Evolutionary conservation across 192 early-diverging fungal species (phyloP).

Genomic region (Spizellomyces punctatus): DNA sequence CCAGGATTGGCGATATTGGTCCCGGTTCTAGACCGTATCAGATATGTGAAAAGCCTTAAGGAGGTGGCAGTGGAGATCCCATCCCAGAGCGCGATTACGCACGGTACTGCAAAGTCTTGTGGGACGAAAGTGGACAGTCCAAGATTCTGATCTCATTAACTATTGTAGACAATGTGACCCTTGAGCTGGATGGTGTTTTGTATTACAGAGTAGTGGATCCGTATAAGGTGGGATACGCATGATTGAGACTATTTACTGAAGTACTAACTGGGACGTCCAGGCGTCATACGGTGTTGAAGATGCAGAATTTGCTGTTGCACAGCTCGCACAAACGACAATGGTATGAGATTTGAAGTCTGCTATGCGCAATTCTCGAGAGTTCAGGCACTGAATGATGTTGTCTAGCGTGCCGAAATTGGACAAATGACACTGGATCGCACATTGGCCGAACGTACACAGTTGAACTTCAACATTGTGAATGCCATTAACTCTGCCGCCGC

Average conservation of each 20-base stretch:
- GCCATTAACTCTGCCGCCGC: conserved; percentile 91
- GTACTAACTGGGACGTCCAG: conserved; percentile 38
- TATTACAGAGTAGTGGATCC: conserved; percentile 94
- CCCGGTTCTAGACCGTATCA: conserved; percentile 85
- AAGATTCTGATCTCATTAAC: background rate
- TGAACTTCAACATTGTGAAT: conserved; percentile 93
- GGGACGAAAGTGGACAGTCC: background rate
- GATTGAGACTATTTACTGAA: background rate
- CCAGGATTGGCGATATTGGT: conserved; percentile 90
- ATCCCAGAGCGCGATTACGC: conserved; percentile 78
- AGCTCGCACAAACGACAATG: conserved; percentile 99
- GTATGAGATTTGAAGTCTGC: conserved; percentile 2
- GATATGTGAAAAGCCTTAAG: conserved; percentile 93
- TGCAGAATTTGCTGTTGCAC: conserved; percentile 91
- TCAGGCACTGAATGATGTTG: background rate
- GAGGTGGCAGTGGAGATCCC: conserved; percentile 93
- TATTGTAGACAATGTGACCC: conserved; percentile 84
- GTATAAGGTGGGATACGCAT: conserved; percentile 50
- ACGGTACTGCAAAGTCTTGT: conserved; percentile 47
- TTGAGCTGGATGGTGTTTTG: conserved; percentile 94
- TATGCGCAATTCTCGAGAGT: background rate
- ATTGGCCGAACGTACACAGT: conserved; percentile 86
- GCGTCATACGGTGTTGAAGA: conserved; percentile 93
- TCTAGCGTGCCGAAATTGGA: conserved; percentile 89
- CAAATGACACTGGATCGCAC: conserved; percentile 97